A percentile compares a stretch with the other conserved stretches of the same genome.
phyloP scores from a whole-genome alignment of 2,329 filamentous ascomycete genomes.

The Cordyceps farinosa region DNA sequence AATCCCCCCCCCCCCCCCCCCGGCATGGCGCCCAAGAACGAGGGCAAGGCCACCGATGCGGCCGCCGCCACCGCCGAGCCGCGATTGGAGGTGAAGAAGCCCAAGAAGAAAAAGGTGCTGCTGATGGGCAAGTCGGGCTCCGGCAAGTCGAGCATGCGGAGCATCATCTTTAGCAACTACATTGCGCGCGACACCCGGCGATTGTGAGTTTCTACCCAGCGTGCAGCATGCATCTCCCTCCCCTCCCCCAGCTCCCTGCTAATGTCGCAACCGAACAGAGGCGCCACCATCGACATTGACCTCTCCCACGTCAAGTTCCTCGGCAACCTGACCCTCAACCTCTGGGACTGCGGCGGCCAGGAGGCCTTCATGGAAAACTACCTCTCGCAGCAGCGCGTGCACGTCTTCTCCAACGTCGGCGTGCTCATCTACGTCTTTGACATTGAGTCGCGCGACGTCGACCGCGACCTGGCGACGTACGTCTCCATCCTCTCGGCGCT shows the following conservation, averaged over 20 bases:
- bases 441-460: slow-evolving; percentile 92
- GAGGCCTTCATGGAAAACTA: slow-evolving; percentile 99
- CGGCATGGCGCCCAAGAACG: slow-evolving; percentile 33
- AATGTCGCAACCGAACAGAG: slow-evolving; percentile 39
- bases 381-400: slow-evolving; percentile 87
- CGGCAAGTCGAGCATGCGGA: slow-evolving; percentile 96
- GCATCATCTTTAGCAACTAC: slow-evolving; percentile 98
- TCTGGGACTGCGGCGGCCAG: slow-evolving; percentile 98
- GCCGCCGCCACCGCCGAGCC: slow-evolving; percentile 32
- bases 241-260: no score
- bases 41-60: slow-evolving; percentile 29
- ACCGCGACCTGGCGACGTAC: slow-evolving; percentile 90
- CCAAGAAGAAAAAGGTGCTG: slow-evolving; percentile 82
- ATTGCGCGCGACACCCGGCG: slow-evolving; percentile 92
- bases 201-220: slow-evolving; percentile 47
- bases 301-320: slow-evolving; percentile 98
- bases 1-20: no score
- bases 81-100: slow-evolving; percentile 56
- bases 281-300: slow-evolving; percentile 97
- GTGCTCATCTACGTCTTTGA: slow-evolving; percentile 99
- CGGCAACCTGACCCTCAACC: slow-evolving; percentile 92
- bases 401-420: slow-evolving; percentile 94
- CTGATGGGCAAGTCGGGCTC: slow-evolving; percentile 96
- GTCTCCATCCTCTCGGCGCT: slow-evolving; percentile 85
- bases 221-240: no score